Percentiles rank a stretch among this genome's conserved stretches.
These are phyloP conservation scores for Ceratocystis albifundus DNA, from an alignment of 2,329 filamentous ascomycete species.

Conservation along the genomic window DNA sequence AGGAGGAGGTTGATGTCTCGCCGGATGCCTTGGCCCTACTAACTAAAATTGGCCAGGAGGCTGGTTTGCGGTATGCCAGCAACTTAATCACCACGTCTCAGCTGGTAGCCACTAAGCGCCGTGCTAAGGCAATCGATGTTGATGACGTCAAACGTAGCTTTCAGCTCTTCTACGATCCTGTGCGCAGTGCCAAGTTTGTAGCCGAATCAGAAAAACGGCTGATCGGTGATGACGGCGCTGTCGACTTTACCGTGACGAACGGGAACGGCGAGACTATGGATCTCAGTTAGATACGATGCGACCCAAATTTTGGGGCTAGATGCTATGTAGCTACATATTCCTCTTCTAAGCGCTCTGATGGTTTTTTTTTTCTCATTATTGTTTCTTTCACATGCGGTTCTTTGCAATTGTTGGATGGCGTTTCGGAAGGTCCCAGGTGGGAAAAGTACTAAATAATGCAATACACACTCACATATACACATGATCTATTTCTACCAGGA, in stretches of 20 bases:
- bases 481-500: conserved; percentile 11
- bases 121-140: conserved; percentile 69
- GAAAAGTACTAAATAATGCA: conserved; percentile 23
- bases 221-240: conserved; percentile 74
- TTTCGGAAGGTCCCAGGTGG: conserved; percentile 21
- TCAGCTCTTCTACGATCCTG: conserved; percentile 83
- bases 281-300: conserved; percentile 30
- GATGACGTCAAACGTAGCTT: conserved; percentile 91
- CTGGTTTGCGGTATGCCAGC: conserved; percentile 87
- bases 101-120: conserved; percentile 74
- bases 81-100: conserved; percentile 94
- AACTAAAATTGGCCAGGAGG: conserved; percentile 90
- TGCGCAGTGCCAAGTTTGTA: conserved; percentile 81
- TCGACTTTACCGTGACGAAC: conserved; percentile 53
- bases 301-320: no score
- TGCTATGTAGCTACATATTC: background rate
- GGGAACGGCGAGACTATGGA: conserved; percentile 44
- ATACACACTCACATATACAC: conserved; percentile 20
- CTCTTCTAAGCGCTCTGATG: conserved; percentile 2
- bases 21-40: conserved; percentile 83
- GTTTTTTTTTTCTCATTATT: conserved; percentile 15
- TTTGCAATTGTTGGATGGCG: conserved; percentile 21
- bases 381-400: conserved; percentile 16
- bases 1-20: conserved; percentile 88
- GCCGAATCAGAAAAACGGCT: conserved; percentile 81